These are phyloP conservation scores for Chaetomidium leptoderma DNA, from an alignment of 495 filamentous ascomycete genomes.

Conservation along the genomic window DNA sequence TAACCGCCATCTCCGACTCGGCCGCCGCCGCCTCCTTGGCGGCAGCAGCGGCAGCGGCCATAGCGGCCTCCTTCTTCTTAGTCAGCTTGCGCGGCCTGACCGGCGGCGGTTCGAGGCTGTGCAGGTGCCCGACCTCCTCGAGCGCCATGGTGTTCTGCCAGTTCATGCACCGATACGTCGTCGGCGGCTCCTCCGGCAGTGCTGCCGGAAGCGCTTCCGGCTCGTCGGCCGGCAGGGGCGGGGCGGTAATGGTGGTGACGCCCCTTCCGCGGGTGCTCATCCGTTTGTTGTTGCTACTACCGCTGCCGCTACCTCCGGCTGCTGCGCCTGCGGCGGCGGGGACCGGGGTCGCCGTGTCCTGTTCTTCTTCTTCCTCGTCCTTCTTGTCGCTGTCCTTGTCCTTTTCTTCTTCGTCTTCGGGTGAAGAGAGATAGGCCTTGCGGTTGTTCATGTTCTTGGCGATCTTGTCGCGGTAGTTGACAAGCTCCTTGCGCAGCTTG, in stretches of 20 bases:
- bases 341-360: background rate
- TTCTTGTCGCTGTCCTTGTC: constrained; percentile 20
- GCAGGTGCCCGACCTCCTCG: constrained; percentile 73
- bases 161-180: constrained; percentile 63
- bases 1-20: constrained; percentile 15
- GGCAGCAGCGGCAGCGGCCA: constrained; percentile 18
- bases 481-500: constrained; percentile 80
- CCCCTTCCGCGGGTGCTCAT: constrained; percentile 66
- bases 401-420: constrained; percentile 49
- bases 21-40: constrained; percentile 8
- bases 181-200: constrained; percentile 28
- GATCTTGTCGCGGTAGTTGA: constrained; percentile 72
- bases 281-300: constrained; percentile 50
- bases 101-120: constrained; percentile 70
- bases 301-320: constrained; percentile 23
- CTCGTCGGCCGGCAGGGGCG: background rate
- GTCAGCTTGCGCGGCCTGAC: constrained; percentile 56
- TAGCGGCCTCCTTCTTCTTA: constrained; percentile 32
- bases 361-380: background rate
- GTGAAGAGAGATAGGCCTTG: constrained; percentile 59
- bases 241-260: background rate
- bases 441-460: constrained; percentile 73
- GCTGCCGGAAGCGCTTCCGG: constrained; percentile 38
- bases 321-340: background rate
- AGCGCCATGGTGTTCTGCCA: constrained; percentile 81